A percentile compares a stretch with the other conserved stretches of the same genome.
These are phyloP conservation scores for Ceratocystis smalleyi DNA, from an alignment of 2,329 filamentous ascomycete genomes.

Conservation along the genomic window DNA sequence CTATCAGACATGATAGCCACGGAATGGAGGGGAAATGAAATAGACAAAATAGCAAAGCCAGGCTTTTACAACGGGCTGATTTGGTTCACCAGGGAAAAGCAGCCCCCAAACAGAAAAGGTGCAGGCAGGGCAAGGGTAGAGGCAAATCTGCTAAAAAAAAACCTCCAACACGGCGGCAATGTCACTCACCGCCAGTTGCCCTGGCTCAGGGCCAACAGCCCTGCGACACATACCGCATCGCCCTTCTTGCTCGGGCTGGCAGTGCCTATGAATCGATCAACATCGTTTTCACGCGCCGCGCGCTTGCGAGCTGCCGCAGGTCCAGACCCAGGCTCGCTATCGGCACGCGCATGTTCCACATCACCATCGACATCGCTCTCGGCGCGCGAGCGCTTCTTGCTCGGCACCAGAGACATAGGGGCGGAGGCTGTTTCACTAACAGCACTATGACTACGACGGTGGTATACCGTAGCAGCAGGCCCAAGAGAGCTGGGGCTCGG, in stretches of 20 bases:
- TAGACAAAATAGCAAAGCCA: not conserved
- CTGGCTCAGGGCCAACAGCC: slow-evolving; percentile 75
- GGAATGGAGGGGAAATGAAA: not conserved
- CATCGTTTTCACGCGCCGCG: slow-evolving; percentile 36
- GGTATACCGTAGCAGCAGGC: no score
- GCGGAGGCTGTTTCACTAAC: slow-evolving; percentile 14
- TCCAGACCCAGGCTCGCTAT: not conserved
- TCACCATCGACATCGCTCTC: slow-evolving; percentile 5
- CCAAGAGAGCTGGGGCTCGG: slow-evolving; percentile 21
- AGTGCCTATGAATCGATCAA: slow-evolving; percentile 58
- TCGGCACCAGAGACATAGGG: slow-evolving; percentile 8
- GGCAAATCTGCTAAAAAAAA: not conserved
- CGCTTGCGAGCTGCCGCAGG: slow-evolving; percentile 17
- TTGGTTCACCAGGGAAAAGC: no score
- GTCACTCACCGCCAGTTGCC: slow-evolving; percentile 52
- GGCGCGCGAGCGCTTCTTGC: slow-evolving; percentile 13
- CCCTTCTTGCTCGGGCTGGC: slow-evolving; percentile 56
- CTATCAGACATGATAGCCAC: slow-evolving; percentile 4
- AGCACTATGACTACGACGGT: not conserved
- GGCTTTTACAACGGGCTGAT: not conserved
- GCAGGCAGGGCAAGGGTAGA: not conserved
- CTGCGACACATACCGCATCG: slow-evolving; percentile 79
- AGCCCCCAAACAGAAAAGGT: not conserved
- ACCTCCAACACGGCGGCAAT: not conserved
- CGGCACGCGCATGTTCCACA: not conserved